These are phyloP conservation scores for Phaeoacremonium minimum DNA, from an alignment of 2,329 filamentous ascomycete species.

Conservation along the genomic window DNA sequence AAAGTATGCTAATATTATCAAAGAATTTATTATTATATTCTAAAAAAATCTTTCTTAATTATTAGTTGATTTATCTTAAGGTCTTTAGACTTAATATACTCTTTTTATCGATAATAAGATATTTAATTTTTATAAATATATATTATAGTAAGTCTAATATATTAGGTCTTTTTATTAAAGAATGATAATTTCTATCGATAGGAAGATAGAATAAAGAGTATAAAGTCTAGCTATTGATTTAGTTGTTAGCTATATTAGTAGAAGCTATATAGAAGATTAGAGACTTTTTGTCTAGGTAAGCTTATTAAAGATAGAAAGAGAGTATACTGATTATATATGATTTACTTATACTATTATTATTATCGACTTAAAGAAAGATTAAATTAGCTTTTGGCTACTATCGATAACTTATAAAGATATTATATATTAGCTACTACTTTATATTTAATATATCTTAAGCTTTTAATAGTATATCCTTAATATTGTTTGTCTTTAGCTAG, in stretches of 20 bases:
- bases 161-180: not conserved
- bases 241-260: not conserved
- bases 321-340: not conserved
- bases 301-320: not conserved
- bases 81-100: not conserved
- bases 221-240: not conserved
- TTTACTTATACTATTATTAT: not conserved
- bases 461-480: not conserved
- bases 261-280: not conserved
- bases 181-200: not conserved
- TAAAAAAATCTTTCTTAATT: not conserved
- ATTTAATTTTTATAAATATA: not conserved
- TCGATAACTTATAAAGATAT: not conserved
- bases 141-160: not conserved
- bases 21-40: not conserved
- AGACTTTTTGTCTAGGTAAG: not conserved
- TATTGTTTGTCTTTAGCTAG: not conserved
- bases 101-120: not conserved
- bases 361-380: not conserved
- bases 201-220: not conserved
- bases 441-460: not conserved
- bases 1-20: not conserved
- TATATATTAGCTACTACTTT: not conserved
- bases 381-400: not conserved
- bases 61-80: not conserved